Evolutionary conservation across 2,329 filamentous ascomycete genomes (phyloP).

Genomic region (Penicillium janthinellum): DNA sequence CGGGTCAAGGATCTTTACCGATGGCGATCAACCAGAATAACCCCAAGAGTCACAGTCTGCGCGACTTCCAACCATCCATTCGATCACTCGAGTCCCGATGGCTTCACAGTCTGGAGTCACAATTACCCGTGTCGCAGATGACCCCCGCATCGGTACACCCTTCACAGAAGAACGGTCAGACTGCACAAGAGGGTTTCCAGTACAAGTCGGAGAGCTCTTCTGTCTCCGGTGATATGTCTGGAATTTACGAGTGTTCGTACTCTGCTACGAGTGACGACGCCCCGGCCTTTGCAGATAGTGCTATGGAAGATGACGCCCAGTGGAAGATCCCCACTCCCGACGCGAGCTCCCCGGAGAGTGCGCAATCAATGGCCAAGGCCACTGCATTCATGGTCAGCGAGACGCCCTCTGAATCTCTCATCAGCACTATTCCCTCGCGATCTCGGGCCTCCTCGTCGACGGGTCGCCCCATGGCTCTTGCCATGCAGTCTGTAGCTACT

Average conservation of each 20-base stretch:
- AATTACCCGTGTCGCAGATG: slow-evolving; percentile 34
- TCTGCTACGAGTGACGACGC: slow-evolving; percentile 36
- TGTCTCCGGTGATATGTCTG: slow-evolving; percentile 38
- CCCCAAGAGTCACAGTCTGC: slow-evolving; percentile 25
- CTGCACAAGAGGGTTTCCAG: slow-evolving; percentile 34
- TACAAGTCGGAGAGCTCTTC: slow-evolving; percentile 42
- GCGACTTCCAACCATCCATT: slow-evolving; percentile 29
- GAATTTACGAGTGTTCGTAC: slow-evolving; percentile 37
- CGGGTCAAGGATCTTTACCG: slow-evolving; percentile 18
- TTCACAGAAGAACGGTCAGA: slow-evolving; percentile 24
- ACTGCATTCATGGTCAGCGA: slow-evolving; percentile 43
- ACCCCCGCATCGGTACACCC: slow-evolving; percentile 27
- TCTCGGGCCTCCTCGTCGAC: slow-evolving; percentile 27
- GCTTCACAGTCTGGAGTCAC: slow-evolving; percentile 37
- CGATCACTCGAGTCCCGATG: slow-evolving; percentile 39
- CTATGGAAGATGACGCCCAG: slow-evolving; percentile 32
- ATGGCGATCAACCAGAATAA: slow-evolving; percentile 25
- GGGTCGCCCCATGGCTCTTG: slow-evolving; percentile 34
- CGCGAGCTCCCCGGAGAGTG: slow-evolving; percentile 26
- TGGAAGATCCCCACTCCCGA: slow-evolving; percentile 36
- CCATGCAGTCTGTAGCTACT: slow-evolving; percentile 34
- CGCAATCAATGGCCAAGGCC: slow-evolving; percentile 30
- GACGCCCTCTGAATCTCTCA: slow-evolving; percentile 33
- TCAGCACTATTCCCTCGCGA: slow-evolving; percentile 28
- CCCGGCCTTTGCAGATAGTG: slow-evolving; percentile 32